A percentile compares a stretch with the other conserved stretches of the same genome.
Evolutionary conservation across 805 yeast species (phyloP).

Genomic region (Schizosaccharomyces octosporus): DNA sequence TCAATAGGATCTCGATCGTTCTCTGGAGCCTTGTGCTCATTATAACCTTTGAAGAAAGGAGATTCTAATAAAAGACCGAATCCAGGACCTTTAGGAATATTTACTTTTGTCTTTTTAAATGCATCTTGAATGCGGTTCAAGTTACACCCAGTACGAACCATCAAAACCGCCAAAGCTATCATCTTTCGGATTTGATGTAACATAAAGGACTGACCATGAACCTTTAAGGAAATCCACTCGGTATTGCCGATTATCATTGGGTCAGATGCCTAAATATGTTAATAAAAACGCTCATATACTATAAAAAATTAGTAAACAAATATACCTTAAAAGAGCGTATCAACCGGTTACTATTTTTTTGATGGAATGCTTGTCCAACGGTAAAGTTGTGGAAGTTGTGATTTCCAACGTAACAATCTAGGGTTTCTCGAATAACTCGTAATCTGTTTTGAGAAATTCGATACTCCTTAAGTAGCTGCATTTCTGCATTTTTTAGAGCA

Average conservation of each 20-base stretch:
- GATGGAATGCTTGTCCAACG: constrained; percentile 55
- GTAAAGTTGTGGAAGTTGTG: constrained; percentile 86
- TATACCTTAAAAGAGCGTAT: constrained; percentile 60
- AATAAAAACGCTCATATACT: not conserved
- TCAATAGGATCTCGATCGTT: constrained; percentile 58
- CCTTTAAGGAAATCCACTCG: constrained; percentile 76
- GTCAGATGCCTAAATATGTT: constrained; percentile 91
- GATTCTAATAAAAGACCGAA: constrained; percentile 71
- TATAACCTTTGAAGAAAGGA: constrained; percentile 77
- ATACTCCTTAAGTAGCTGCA: constrained; percentile 16
- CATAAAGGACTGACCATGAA: constrained; percentile 97
- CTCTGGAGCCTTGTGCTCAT: constrained; percentile 32
- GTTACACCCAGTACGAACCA: constrained; percentile 41
- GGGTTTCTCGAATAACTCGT: constrained; percentile 35
- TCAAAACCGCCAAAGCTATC: constrained; percentile 72
- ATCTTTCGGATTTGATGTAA: constrained; percentile 92
- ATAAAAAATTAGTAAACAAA: not conserved
- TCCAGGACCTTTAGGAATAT: constrained; percentile 95
- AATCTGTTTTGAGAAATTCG: constrained; percentile 42
- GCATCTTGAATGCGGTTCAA: constrained; percentile 49
- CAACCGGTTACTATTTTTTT: constrained; percentile 60
- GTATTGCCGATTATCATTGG: not conserved
- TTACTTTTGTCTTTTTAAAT: constrained; percentile 47
- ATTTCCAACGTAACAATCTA: constrained; percentile 55
- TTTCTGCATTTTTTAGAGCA: not conserved